Base-by-base conservation (phyloP, 2,329 filamentous ascomycete species). In the Chrysoporthe austroafricana region DNA sequence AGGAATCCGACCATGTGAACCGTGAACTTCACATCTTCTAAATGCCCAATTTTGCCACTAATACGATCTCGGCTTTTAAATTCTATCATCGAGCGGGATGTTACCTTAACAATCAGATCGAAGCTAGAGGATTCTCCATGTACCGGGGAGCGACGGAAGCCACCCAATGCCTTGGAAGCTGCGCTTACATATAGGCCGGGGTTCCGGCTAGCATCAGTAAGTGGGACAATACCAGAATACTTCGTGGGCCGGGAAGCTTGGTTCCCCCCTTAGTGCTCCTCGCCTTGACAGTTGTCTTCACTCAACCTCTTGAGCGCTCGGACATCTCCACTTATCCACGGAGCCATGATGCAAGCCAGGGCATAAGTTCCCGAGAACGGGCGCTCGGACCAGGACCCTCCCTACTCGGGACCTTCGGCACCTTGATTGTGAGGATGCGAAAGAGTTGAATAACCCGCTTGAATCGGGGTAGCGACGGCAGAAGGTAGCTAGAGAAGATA, bases 271-370 rank as follows among this genome's bases (percentile, higher is more conserved):
- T 44, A 52, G 46, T 26, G 46, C 34, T 14, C 21, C 42, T 67
- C 52, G 64, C 21, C 50, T 62, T 61, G 39, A 59, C 43, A 44
- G n/a, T 64, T 58, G 46, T 14, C 61, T 61, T 67, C 42, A 48
- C 50, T 34, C 39, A 16, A 21, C n/a, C 8, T 32, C 46, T 26
- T 32, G 43, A 48, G n/a, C 46, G 13, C 64, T 43, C 67, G 64
- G 67, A 67, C 64, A 67, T 67, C 67, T 69, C 64, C 67, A 69
- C 64, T 50, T 64, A 2, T 43, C 57, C 34, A 57, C 7, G 54
- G 34, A 4, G 4, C 58, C 9, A 69, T 69, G 57, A 67, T 69
- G 62, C 44, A 50, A 61, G 39, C 50, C 34, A 13, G 36, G 11
- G 16, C 18, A 18, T 13, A 32, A 2, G 9, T 43, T 13, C 54